phyloP scores from a whole-genome alignment of 768 basidiomycete genomes.

The Calocybe gangraenosa region DNA sequence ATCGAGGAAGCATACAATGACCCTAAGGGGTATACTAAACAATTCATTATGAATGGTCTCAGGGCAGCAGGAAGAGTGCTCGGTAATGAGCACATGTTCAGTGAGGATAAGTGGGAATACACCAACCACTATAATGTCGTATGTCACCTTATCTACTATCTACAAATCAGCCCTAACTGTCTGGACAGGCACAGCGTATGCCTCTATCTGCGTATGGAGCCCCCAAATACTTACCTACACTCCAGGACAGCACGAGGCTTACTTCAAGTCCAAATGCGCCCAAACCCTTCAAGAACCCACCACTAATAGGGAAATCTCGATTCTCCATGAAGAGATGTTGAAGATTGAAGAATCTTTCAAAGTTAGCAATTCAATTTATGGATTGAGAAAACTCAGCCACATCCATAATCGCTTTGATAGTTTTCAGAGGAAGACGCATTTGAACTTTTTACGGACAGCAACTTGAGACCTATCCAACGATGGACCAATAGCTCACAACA shows the following conservation, averaged over 20 bases:
- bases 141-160: conserved; percentile 15
- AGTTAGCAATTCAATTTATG: conserved; percentile 36
- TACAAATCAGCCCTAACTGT: neutral
- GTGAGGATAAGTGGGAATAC: conserved; percentile 73
- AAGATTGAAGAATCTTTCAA: conserved; percentile 88
- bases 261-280: conserved; percentile 59
- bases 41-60: conserved; percentile 87
- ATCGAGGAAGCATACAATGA: conserved; percentile 91
- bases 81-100: conserved; percentile 62
- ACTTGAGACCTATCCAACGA: conserved; percentile 79
- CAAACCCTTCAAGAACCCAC: conserved; percentile 56
- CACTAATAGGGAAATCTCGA: conserved; percentile 38
- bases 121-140: conserved; percentile 49
- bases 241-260: conserved; percentile 81
- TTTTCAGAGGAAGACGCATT: conserved; percentile 74
- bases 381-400: neutral
- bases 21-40: conserved; percentile 59
- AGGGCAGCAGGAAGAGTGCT: conserved; percentile 62
- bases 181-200: conserved; percentile 15
- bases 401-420: conserved; percentile 33
- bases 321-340: conserved; percentile 71
- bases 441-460: conserved; percentile 64
- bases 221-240: conserved; percentile 1
- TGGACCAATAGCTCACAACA: conserved; percentile 73
- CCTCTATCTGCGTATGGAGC: neutral